phyloP scores from a whole-genome alignment of 495 filamentous ascomycete genomes.

The Annulohypoxylon bovei region DNA sequence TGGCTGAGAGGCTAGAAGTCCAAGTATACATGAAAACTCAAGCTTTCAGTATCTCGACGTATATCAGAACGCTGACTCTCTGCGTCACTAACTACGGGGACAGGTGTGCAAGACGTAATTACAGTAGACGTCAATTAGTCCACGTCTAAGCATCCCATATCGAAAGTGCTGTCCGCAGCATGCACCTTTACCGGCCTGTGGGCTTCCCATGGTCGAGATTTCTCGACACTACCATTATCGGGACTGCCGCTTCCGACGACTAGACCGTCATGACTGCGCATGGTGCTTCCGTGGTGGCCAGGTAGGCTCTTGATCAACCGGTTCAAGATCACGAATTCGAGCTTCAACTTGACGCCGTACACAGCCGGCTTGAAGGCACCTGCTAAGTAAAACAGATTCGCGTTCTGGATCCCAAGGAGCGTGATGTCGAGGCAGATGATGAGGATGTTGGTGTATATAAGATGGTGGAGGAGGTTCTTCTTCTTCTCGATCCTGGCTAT shows the following conservation, averaged over 20 bases:
- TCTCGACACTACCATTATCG: background rate
- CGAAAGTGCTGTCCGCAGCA: background rate
- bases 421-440: conserved; percentile 6
- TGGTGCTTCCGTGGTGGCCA: background rate
- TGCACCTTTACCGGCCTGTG: background rate
- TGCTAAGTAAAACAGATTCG: background rate
- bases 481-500: background rate
- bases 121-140: background rate
- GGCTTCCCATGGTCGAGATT: background rate
- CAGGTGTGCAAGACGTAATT: background rate
- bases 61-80: background rate
- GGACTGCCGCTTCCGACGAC: background rate
- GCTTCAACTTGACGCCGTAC: conserved; percentile 4
- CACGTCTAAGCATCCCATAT: background rate
- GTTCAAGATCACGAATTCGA: conserved; percentile 1
- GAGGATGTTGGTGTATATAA: background rate
- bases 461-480: background rate
- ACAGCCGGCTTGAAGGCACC: conserved; percentile 4
- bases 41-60: background rate
- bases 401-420: conserved; percentile 5
- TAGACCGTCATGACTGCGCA: background rate
- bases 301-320: conserved; percentile 1
- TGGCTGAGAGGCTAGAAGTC: background rate
- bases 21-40: background rate
- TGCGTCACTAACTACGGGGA: background rate